Evolutionary conservation across 2,329 filamentous ascomycete genomes (phyloP), one percentile per base, ranked within the genome.

Genomic region (Botrytis medusae): DNA sequence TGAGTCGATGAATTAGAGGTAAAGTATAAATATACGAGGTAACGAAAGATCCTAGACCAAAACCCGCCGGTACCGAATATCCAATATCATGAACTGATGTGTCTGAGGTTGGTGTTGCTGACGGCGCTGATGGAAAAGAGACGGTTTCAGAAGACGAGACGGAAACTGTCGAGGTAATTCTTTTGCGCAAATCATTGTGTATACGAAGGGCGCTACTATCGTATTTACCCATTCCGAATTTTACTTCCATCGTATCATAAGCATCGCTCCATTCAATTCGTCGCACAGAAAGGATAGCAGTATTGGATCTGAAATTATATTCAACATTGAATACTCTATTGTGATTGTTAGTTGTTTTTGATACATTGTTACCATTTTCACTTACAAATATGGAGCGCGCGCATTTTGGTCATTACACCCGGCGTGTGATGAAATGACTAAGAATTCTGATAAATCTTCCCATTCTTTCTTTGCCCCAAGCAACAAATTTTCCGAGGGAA

Each of bases 201-300:
- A 42, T 22, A 54, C 75, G 74, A 22, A 77, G 48, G 10, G 70
- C 68, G 63, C n/a, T 63, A 29, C 57, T 20, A 20, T 72, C 61
- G 22, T 74, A 74, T 54, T 65, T 70, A 18, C 67, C 68, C 46
- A 73, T 72, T 37, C 76, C 75, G 32, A 77, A 76, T 25, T 73
- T 75, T 2, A 76, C 70, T 12, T 71, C 75, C 76, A 76, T 76
- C 0, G 70, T 72, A 16, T 75, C 68, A 34, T 76, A 77, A 3
- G 76, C 72, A 42, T 73, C 72, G 40, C 51, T 69, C 74, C 75
- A 77, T 54, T 59, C 37, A 16, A 77, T 37, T 29, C 46, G 40
- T 29, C 32, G 42, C 4, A 72, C 73, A 18, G 70, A 73, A 44
- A 76, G 72, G 34, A 70, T 18, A 0, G 60, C 60, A 20, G 22